Base-by-base conservation (phyloP, 305 asterid species). In the Fraxinus albicans region DNA sequence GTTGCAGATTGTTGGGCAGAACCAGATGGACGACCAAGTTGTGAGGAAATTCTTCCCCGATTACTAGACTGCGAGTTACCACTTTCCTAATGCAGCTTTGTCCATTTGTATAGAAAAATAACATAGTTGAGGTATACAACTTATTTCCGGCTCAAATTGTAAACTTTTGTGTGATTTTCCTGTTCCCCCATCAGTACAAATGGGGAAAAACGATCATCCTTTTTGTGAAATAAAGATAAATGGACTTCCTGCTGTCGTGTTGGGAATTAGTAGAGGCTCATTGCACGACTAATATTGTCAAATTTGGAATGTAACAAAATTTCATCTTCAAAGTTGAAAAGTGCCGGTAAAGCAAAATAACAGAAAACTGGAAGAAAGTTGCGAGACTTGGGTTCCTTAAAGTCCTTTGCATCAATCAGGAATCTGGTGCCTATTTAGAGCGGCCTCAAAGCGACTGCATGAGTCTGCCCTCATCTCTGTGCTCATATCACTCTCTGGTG, bases 1-100 rank as follows among this genome's bases (percentile, higher is more conserved):
- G 4, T 65, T 88, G 87, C 96, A 96, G 99, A 96, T 78, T 96
- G 99, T 78, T 96, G 99, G 99, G 94, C 93, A n/a, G 97, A 92
- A 86, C 92, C 98, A 69, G 87, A 93, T 9, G 91, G 90, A 80
- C 94, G 99, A 81, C 99, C 99, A 67, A 91, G 93, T 82, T 96
- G 99, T 25, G 95, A 92, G 88, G 96, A 94, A 53, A 95, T 96
- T 87, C 95, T 96, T 60, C 85, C 89, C 15, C 97, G 98, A 40
- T 88, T 96, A 86, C 85, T 89, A 44, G 99, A 96, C 86, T 96
- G 99, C 83, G 98, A 93, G 88, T 89, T 91, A 83, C 90, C 97
- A 75, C 91, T 93, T 80, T 89, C 97, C 90, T 95, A 86, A 89
- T 81, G 86, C 88, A 42, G 79, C 76, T n/a, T 50, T 82, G 80